These are phyloP conservation scores for Nicotiana obtusifolia DNA, from an alignment of 257 asterid genomes.

Conservation along the genomic window DNA sequence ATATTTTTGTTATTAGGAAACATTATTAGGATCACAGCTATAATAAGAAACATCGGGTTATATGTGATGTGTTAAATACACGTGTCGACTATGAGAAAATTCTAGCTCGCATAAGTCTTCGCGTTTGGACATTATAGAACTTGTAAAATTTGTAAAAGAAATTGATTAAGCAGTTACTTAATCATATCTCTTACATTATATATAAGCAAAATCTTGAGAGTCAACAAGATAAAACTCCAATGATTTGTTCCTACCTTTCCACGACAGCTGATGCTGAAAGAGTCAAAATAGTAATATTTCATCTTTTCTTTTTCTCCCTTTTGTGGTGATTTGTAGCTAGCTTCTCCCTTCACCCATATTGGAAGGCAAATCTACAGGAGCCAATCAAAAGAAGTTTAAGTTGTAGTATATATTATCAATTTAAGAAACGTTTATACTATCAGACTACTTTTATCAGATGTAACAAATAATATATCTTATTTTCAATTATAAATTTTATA, in stretches of 20 bases:
- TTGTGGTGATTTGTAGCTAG: no score
- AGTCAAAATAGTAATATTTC: slow-evolving; percentile 9
- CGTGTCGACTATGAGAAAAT: not conserved
- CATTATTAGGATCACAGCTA: slow-evolving; percentile 11
- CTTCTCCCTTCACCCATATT: not conserved
- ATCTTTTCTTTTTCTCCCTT: not conserved
- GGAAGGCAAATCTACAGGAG: slow-evolving; percentile 1
- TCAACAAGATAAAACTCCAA: slow-evolving; percentile 26
- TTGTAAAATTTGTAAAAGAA: not conserved
- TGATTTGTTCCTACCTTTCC: slow-evolving; percentile 15
- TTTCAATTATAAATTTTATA: no score
- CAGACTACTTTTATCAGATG: no score
- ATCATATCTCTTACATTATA: not conserved
- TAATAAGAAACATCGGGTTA: not conserved
- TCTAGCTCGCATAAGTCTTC: not conserved
- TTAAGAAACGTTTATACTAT: no score
- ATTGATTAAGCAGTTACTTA: not conserved
- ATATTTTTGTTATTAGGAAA: not conserved
- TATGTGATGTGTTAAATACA: no score
- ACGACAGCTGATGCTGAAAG: not conserved
- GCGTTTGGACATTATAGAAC: not conserved
- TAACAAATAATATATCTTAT: no score
- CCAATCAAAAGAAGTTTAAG: not conserved
- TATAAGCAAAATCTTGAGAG: slow-evolving; percentile 24
- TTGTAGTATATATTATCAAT: no score